A percentile compares a stretch with the other conserved stretches of the same genome.
Conservation (phyloP, 1,284 basidiomycete genomes). For the Amylostereum areolatum region DNA sequence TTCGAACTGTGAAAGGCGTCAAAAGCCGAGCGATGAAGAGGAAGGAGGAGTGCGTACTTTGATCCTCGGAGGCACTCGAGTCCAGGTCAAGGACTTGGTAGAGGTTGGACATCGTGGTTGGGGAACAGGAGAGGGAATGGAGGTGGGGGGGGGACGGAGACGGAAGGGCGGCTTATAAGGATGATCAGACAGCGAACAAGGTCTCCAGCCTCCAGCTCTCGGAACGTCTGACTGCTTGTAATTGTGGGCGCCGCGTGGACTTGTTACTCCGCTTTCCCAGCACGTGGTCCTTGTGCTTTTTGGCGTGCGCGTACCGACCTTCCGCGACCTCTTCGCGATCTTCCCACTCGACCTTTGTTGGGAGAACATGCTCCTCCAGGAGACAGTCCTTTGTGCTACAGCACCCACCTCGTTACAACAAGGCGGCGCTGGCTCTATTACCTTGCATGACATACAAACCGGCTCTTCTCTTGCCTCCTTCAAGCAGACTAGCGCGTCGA, state of each 20-base stretch:
- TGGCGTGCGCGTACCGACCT: background rate
- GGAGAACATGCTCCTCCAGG: conserved; percentile 53
- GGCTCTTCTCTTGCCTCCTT: conserved; percentile 64
- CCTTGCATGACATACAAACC: conserved; percentile 69
- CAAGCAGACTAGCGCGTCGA: conserved; percentile 62
- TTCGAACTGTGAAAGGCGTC: conserved; percentile 31
- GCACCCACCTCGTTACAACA: conserved; percentile 36
- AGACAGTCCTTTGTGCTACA: conserved; percentile 59
- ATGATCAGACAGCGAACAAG: conserved; percentile 3
- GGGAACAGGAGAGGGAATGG: background rate
- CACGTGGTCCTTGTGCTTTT: background rate
- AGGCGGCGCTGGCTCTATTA: conserved; percentile 54
- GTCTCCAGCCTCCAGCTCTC: background rate
- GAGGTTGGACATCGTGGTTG: conserved; percentile 47
- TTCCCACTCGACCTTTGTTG: background rate
- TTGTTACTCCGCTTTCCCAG: background rate
- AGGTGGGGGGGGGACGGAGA: conserved; percentile 3
- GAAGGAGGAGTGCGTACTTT: conserved; percentile 26
- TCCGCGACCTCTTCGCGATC: background rate
- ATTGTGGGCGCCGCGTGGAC: background rate
- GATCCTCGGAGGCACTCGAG: conserved; percentile 33
- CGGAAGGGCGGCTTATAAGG: background rate
- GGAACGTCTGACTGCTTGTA: background rate
- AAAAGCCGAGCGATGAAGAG: background rate
- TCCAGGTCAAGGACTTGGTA: conserved; percentile 44